Base-by-base conservation (phyloP, 805 yeast genomes). In the Starmerella scarabaei region DNA sequence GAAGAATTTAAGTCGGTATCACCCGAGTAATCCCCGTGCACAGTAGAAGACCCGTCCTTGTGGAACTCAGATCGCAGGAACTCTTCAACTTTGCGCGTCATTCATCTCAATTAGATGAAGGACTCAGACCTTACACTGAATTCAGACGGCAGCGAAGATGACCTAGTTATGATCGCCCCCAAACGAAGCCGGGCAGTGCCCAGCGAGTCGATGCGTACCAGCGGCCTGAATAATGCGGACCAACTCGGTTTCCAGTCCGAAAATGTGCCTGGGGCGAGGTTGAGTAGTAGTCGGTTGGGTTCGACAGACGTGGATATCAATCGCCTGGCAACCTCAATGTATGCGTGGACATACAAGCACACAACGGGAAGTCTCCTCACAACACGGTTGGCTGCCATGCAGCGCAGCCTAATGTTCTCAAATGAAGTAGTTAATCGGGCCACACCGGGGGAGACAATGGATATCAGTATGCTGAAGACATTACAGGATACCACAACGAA, bases 271-370 rank as follows among this genome's bases (percentile, higher is more conserved):
- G 26, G 26, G 9, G 26, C 26, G 11, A 7, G 26, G 26, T 11
- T 23, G 9, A 23, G 9, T 7, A 23, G 26, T 11, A 23, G 26
- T 11, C 26, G 26, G 11, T 7, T 23, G 26, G 26, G 7, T 11
- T 23, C 26, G 26, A 7, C 26, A 7, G 26, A 23, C 11, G 9
- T 11, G 7, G 33, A 30, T 20, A 16, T 16, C 5, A 21, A 21
- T 9, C 5, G 27, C 14, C 30, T 38, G 31, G 23, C 42, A 12
- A 18, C 14, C 17, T 42, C 47, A 20, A 38, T 33, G 5, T 51
- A 42, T 29, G 42, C 53, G 4, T 51, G 38, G 40, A 43, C 55
- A 11, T 53, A 50, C 33, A 42, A 51, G 3, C 41, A 43, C n/a
- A 43, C 36, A 14, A 48, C 49, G 8, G 40, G 45, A 3, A 30